Evolutionary conservation across 495 filamentous ascomycete species (phyloP).

Genomic region (Tuber indicum): DNA sequence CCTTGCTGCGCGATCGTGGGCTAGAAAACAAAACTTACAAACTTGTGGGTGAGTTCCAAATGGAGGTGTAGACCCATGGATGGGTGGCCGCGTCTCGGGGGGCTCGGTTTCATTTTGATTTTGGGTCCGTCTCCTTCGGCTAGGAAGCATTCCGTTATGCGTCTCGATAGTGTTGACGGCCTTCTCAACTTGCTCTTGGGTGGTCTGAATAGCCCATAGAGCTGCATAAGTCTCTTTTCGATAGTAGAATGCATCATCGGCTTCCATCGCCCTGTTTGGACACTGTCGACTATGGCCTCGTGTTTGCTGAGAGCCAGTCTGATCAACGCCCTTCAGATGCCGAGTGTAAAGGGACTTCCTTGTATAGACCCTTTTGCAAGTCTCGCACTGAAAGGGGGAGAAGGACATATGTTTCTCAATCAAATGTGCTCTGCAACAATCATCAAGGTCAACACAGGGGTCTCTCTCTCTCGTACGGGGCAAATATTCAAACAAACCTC

Average conservation of each 20-base stretch:
- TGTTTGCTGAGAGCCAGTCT: slow-evolving; percentile 4
- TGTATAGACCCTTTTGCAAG: slow-evolving; percentile 36
- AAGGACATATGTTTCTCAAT: slow-evolving; percentile 36
- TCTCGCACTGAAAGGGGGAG: slow-evolving; percentile 38
- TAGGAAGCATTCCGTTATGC: slow-evolving; percentile 28
- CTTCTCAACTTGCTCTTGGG: slow-evolving; percentile 30
- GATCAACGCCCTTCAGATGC: slow-evolving; percentile 23
- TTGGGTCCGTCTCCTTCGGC: slow-evolving; percentile 27
- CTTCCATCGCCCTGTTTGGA: slow-evolving; percentile 15
- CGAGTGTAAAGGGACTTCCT: slow-evolving; percentile 37
- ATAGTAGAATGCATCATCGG: slow-evolving; percentile 24
- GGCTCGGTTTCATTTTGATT: slow-evolving; percentile 16
- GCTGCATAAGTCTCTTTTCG: slow-evolving; percentile 32
- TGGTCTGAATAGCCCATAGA: slow-evolving; percentile 34
- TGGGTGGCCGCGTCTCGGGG: neutral
- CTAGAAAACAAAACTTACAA: neutral
- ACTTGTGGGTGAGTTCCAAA: neutral
- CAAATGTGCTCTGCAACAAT: slow-evolving; percentile 26
- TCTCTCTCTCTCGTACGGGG: neutral
- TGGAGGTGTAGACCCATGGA: neutral
- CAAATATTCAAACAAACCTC: slow-evolving; percentile 28
- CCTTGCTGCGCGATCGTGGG: neutral
- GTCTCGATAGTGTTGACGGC: slow-evolving; percentile 28
- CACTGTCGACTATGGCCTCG: slow-evolving; percentile 19
- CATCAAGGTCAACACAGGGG: neutral